These are phyloP conservation scores for Annulohypoxylon moriforme DNA, from an alignment of 495 filamentous ascomycete species.

Conservation along the genomic window DNA sequence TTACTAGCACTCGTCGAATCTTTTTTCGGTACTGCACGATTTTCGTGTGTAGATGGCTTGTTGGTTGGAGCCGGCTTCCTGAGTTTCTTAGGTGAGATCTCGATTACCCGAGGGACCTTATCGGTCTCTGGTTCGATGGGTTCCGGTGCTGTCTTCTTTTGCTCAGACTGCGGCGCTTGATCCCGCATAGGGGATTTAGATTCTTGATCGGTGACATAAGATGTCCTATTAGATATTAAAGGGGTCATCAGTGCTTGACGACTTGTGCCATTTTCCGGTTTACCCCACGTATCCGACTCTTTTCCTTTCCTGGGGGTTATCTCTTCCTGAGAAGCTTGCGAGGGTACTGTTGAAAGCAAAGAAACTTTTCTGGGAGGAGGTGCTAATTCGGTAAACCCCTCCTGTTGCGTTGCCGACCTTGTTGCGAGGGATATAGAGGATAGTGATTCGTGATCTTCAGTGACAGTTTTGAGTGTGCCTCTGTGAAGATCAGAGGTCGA, in stretches of 20 bases:
- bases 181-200: background rate
- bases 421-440: conserved; percentile 36
- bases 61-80: background rate
- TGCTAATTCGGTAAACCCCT: conserved; percentile 23
- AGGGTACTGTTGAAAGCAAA: conserved; percentile 30
- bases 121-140: background rate
- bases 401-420: conserved; percentile 3
- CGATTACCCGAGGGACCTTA: conserved; percentile 1
- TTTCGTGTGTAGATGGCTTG: background rate
- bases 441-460: conserved; percentile 46
- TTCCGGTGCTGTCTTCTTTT: background rate
- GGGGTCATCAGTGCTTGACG: conserved; percentile 20
- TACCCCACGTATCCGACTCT: conserved; percentile 5
- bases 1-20: background rate
- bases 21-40: background rate
- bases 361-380: conserved; percentile 30
- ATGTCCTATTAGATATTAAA: conserved; percentile 6
- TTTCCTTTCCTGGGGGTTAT: conserved; percentile 20
- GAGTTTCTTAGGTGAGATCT: conserved; percentile 9
- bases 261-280: background rate
- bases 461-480: conserved; percentile 42
- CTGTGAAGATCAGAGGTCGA: conserved; percentile 21
- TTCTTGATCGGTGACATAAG: background rate
- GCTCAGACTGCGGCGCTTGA: background rate
- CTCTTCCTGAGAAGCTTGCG: conserved; percentile 30